phyloP scores from a whole-genome alignment of 257 asterid genomes.

The Phtheirospermum japonicum region DNA sequence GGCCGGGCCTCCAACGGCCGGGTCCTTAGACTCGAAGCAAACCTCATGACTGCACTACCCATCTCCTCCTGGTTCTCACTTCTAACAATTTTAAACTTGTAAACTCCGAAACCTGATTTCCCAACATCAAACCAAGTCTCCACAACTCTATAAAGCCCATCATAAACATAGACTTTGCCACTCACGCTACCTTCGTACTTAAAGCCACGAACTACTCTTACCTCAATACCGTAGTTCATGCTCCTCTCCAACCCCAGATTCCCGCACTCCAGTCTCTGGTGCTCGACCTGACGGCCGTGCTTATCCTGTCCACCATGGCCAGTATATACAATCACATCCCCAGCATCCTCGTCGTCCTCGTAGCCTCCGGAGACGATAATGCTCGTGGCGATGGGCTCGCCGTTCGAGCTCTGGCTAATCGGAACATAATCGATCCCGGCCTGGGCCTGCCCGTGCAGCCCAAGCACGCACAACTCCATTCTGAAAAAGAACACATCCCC shows the following conservation, averaged over 20 bases:
- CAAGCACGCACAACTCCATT: slow-evolving; percentile 80
- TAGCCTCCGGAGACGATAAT: slow-evolving; percentile 89
- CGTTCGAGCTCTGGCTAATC: slow-evolving; percentile 66
- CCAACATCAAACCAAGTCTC: slow-evolving; percentile 82
- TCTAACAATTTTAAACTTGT: slow-evolving; percentile 65
- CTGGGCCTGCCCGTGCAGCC: slow-evolving; percentile 83
- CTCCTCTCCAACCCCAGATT: slow-evolving; percentile 89
- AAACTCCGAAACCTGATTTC: slow-evolving; percentile 79
- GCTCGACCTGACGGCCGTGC: slow-evolving; percentile 50
- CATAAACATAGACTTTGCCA: slow-evolving; percentile 85
- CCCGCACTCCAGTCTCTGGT: slow-evolving; percentile 81
- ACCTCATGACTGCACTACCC: slow-evolving; percentile 66
- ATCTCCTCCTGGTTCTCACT: slow-evolving; percentile 64
- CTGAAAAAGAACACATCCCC: slow-evolving; percentile 84
- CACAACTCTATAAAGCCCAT: slow-evolving; percentile 66
- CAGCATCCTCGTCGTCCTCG: slow-evolving; percentile 80
- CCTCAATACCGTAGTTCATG: slow-evolving; percentile 80
- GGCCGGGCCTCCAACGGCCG: slow-evolving; percentile 58
- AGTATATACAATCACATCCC: slow-evolving; percentile 76
- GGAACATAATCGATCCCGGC: slow-evolving; percentile 88
- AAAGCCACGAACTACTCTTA: slow-evolving; percentile 82
- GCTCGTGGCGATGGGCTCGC: slow-evolving; percentile 92
- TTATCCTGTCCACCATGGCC: slow-evolving; percentile 99
- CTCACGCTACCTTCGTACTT: slow-evolving; percentile 67
- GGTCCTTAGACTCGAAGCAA: slow-evolving; percentile 50